Base-by-base conservation (phyloP, 768 basidiomycete genomes). In the Strobilomyces dryophilus region DNA sequence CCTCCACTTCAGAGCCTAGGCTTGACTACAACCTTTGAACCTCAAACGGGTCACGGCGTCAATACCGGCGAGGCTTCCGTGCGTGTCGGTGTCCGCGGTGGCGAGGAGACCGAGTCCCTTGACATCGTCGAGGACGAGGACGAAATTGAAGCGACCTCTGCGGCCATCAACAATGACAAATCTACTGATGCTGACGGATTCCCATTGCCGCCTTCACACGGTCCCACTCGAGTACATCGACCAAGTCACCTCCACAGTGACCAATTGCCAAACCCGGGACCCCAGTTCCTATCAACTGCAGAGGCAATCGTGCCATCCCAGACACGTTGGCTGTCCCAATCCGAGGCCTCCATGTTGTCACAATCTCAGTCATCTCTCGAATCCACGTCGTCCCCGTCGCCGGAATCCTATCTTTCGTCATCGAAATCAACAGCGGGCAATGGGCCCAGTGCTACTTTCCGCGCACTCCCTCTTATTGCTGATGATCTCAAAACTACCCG, bases 401-500 rank as follows among this genome's bases (percentile, higher is more conserved):
- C 43, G 7, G 59, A 70, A 20, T 68, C 68, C 4, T 71, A 68
- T 48, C 64, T 69, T 34, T 66, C 58, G n/a, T 56, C 65, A 43
- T 51, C 55, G 20, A 61, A 58, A 46, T 41, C 68, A 43, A 35
- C 52, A 39, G 61, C 66, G 17, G 50, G 61, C 57, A 52, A 65
- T 61, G 44, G 68, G 27, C 61, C 53, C 54, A 62, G 63, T 49
- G 64, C 79, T 37, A 76, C 76, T 21, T 90, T 87, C 71, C 85
- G 89, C 47, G 84, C 85, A 2, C 79, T 91, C 21, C 88, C 87
- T 12, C 74, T 91, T 24, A 69, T 91, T 20, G 73, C 82, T 5
- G 69, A 74, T 14, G 90, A 95, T 63, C 83, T 98, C 14, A 83
- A 83, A 35, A 79, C 78, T 45, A 91, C 92, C 3, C 76, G 72